Evolutionary conservation across 768 basidiomycete genomes (phyloP), one percentile per base, ranked within the genome.

Genomic region (Lenzites betulinus): DNA sequence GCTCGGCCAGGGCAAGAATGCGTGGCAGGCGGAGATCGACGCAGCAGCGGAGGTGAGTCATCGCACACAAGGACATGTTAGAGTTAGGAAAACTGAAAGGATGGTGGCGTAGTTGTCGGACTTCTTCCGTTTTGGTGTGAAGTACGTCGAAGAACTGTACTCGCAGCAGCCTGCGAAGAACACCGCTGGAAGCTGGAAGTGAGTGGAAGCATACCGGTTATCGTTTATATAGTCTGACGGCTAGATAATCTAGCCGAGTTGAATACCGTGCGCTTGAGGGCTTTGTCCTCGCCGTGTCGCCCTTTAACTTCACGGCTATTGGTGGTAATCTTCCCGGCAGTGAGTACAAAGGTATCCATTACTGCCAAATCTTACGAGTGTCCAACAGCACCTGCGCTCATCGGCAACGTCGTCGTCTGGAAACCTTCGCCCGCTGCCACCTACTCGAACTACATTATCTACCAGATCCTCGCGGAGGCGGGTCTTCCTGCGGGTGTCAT

Each of bases 1-100:
- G 76, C 81, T 99, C 48, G 97, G 97, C 16, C 97, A 99, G 77
- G 97, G 97, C 42, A 99, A 99, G 86, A 99, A 98, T 72, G 89
- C 83, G 16, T 99, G 97, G 97, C 97, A 99, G 78, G 97, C 97
- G 16, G 97, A 99, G 81, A 98, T 99, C 64, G 97, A 99, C 73
- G 93, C 97, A 55, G 97, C 95, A 18, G 96, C 97, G 4, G 97
- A 99, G 88, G 93, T 93, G 58, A 43, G 83, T 73, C 12, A 5
- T 62, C n/a, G 6, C 50, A 22, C 1, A 22, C 1, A 9, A 7
- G 25, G 30, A 33, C 30, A 5, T 33, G 4, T 33, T 13, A 16
- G 7, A 9, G 16, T 8, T 15, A 1, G 28, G 7, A 16, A 28
- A n/a, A 33, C 20, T 9, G 20, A 56, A 41, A 60, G 7, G n/a